Evolutionary conservation across 106 monocot genomes (phyloP), one percentile per base, ranked within the genome.

Genomic region (Alisma plantagoaquatica): DNA sequence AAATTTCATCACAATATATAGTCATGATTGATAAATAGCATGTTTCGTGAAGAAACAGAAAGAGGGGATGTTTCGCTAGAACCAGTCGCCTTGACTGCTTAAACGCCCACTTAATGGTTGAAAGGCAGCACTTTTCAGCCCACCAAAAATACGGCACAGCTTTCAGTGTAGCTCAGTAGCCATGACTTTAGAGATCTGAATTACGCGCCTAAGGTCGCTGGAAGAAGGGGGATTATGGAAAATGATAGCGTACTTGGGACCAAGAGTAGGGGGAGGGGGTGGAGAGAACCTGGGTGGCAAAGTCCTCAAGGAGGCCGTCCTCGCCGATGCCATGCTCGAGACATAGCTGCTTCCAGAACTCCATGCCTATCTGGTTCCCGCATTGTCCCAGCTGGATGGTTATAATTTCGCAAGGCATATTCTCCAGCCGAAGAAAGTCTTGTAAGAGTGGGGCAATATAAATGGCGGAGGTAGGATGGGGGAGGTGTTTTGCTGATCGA

Each of bases 331-430:
- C 96, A 69, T 96, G 96, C 84, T 96, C 96, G 51, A 96, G 80
- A 66, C 96, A 96, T 56, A 96, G 96, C 88, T 96, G 96, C 89
- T 96, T 89, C 96, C 96, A 96, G 96, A 96, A 96, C 84, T 96
- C 96, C 96, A 96, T 96, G 32, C 96, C 96, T 66, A 96, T 85
- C 81, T 96, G 96, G 68, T 96, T 96, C 72, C 89, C 96, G 76
- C 96, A 96, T 96, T 96, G 96, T 51, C 96, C 96, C 59, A 89
- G 89, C 84, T 96, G 96, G 21, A 96, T 96, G 16, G 89, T 96
- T 31, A 96, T 96, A 78, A 96, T 96, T 81, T 96, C 96, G 2
- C 96, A 75, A n/a, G 96, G 96, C 96, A 96, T 91, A n/a, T n/a
- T n/a, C n/a, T n/a, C n/a, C n/a, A n/a, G n/a, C n/a, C n/a, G n/a